Percentiles rank a stretch among this genome's conserved stretches.
phyloP scores from a whole-genome alignment of 495 filamentous ascomycete genomes.

The Penicillium desertorum region DNA sequence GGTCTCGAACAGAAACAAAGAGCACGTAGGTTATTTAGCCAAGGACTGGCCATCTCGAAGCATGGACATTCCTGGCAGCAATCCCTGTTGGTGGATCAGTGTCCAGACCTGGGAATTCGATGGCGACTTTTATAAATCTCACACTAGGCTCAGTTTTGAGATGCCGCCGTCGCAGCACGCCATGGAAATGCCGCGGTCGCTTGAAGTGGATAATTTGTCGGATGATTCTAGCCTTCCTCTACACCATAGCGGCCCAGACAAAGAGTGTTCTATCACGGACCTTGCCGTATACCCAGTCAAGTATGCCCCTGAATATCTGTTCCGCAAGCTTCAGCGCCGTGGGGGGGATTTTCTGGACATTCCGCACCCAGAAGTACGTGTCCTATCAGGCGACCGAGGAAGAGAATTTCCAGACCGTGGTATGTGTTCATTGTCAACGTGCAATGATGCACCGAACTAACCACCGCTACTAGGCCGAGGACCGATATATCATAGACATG shows the following conservation, averaged over 20 bases:
- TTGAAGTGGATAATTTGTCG: not conserved
- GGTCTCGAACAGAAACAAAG: conserved; percentile 10
- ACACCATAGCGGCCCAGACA: not conserved
- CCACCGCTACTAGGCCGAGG: conserved; percentile 9
- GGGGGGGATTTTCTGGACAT: conserved; percentile 22
- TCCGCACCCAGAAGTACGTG: conserved; percentile 17
- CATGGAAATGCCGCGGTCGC: not conserved
- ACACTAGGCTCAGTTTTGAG: not conserved
- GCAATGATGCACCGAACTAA: not conserved
- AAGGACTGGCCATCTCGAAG: not conserved
- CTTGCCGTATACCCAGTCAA: conserved; percentile 17
- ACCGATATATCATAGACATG: conserved; percentile 26
- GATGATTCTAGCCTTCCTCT: not conserved
- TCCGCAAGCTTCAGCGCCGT: conserved; percentile 15
- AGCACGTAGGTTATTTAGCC: conserved; percentile 4
- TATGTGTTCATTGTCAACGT: conserved; percentile 7
- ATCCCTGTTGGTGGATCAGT: not conserved
- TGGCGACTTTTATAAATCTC: not conserved
- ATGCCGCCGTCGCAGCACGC: not conserved
- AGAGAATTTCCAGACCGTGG: conserved; percentile 13
- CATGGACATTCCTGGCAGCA: not conserved
- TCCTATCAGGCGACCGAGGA: conserved; percentile 18
- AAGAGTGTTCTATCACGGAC: conserved; percentile 8
- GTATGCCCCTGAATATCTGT: conserved; percentile 14
- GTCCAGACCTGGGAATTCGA: conserved; percentile 5